Percentiles rank a stretch among this genome's conserved stretches.
These are phyloP conservation scores for Syzygium jambos DNA, from an alignment of 345 rosid genomes.

Conservation along the genomic window DNA sequence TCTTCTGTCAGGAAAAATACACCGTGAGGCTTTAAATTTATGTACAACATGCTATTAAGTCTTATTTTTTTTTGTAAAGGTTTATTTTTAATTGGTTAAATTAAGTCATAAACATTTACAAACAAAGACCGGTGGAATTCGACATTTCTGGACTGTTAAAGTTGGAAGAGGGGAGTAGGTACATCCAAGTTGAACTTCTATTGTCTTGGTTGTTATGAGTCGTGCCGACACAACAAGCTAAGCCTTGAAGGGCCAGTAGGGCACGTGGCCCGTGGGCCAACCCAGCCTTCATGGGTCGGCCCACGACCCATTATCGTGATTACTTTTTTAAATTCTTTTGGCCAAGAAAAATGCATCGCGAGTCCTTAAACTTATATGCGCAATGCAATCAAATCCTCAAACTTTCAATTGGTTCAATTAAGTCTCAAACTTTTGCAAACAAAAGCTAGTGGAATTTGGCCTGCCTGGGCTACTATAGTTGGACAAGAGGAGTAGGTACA, in stretches of 20 bases:
- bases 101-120: background rate
- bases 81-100: background rate
- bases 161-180: background rate
- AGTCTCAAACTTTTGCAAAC: background rate
- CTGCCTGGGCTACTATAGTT: fast-evolving
- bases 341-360: fast-evolving
- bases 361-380: fast-evolving
- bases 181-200: background rate
- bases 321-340: background rate
- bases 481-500: background rate
- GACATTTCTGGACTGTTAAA: background rate
- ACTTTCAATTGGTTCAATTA: background rate
- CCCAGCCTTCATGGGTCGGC: background rate
- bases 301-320: background rate
- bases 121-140: background rate
- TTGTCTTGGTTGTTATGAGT: fast-evolving
- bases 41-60: fast-evolving
- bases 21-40: fast-evolving
- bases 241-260: background rate
- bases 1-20: background rate
- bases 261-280: background rate
- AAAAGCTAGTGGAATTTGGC: background rate
- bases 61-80: background rate
- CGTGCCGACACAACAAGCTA: background rate
- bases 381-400: background rate